These are phyloP conservation scores for Capsicum baccatum DNA, from an alignment of 257 asterid species.

Conservation along the genomic window DNA sequence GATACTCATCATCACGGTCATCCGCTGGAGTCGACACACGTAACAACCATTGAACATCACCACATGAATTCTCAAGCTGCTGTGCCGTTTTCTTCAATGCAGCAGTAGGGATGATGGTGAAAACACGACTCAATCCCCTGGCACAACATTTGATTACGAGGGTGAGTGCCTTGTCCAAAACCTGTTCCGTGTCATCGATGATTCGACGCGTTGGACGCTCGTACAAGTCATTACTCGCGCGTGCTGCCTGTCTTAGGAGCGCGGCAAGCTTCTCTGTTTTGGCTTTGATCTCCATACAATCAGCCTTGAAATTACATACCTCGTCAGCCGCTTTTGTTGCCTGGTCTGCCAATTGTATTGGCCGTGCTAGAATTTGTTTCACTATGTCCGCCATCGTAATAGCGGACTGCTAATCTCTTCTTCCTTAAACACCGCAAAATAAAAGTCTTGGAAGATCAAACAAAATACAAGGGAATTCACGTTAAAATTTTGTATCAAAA, in stretches of 20 bases:
- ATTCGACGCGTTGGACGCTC: slow-evolving; percentile 41
- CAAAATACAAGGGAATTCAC: not conserved
- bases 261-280: slow-evolving; percentile 39
- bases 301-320: slow-evolving; percentile 28
- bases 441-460: no score
- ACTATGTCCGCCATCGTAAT: slow-evolving; percentile 40
- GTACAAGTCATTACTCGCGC: slow-evolving; percentile 36
- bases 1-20: slow-evolving; percentile 39
- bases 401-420: slow-evolving; percentile 28
- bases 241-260: slow-evolving; percentile 41
- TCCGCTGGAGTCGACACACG: slow-evolving; percentile 37
- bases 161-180: slow-evolving; percentile 37
- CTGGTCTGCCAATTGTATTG: slow-evolving; percentile 44
- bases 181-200: slow-evolving; percentile 41
- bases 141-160: slow-evolving; percentile 39
- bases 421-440: not conserved
- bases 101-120: slow-evolving; percentile 38
- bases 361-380: slow-evolving; percentile 38
- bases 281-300: slow-evolving; percentile 37
- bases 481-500: not conserved
- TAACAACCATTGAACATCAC: slow-evolving; percentile 42
- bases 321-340: slow-evolving; percentile 34
- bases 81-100: slow-evolving; percentile 36
- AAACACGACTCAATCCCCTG: slow-evolving; percentile 34
- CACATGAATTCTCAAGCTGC: slow-evolving; percentile 44